Base-by-base conservation (phyloP, 768 basidiomycete genomes). In the Mycena sanguinolenta region DNA sequence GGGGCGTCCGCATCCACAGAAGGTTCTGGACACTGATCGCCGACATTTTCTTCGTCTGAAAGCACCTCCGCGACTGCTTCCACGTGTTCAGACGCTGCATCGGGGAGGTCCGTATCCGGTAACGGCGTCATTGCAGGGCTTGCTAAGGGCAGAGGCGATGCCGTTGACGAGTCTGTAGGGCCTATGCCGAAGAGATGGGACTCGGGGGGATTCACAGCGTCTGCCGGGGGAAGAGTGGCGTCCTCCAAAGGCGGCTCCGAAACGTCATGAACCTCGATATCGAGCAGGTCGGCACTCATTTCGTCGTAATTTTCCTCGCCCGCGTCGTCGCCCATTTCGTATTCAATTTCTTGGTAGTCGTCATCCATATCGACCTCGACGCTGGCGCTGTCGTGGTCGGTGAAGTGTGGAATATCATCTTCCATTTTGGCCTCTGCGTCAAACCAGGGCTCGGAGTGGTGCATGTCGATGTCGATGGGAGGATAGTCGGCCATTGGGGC, bases 291-390 rank as follows among this genome's bases (percentile, higher is more conserved):
- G 65, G 75, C 71, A 52, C 73, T 60, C 50, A 74, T 78, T 21
- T 74, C 69, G 30, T 75, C 75, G 13, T 75, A 78, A 30, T 76
- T 71, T 67, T 78, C 79, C 28, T 84, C 86, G 30, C 63, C 64
- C 64, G 58, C 69, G 59, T 58, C 68, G 58, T 88, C 86, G 13
- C 81, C 80, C 88, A 89, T 89, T 54, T 88, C 88, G 72, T 88
- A 91, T 78, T 91, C 91, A 46, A 78, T 76, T 23, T 79, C 80
- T 46, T 84, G 86, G 42, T 84, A 80, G 65, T 86, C 85, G 57
- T 85, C 81, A 63, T 90, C 89, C 91, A 92, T 92, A 67, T 92
- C 91, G 53, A 92, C 85, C 76, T 92, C 91, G 60, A 91, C 83
- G 50, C 84, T 85, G 58, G 74, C 74, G 71, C 77, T 76, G 71